Evolutionary conservation across 169 alveolate species (phyloP), one percentile per base, ranked within the genome.

Genomic region (Theileria equi): DNA sequence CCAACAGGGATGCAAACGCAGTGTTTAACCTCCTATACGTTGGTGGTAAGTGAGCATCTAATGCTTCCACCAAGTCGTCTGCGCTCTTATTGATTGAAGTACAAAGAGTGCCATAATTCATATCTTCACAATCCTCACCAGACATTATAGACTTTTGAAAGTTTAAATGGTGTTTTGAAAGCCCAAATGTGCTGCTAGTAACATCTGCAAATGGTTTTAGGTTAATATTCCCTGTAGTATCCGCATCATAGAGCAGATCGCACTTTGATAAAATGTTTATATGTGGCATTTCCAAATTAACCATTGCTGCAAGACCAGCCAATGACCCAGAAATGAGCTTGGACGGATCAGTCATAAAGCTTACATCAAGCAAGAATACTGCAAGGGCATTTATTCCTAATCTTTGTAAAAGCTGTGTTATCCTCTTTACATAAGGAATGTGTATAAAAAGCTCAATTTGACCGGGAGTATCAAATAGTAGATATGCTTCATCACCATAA

Each of bases 381-480:
- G 97, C 95, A 57, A 97, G 91, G 38, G 95, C 65, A 63, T 92
- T 88, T 63, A 93, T 95, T 31, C 98, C 97, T 60, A 91, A 80
- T 35, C 92, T 80, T 47, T 85, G 70, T 3, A 95, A 74, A 31
- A 91, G 77, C 57, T 89, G 83, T 44, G 90, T 82, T 44, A 97
- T 82, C 43, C 92, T 88, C 52, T 91, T 88, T 94, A 97, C 94
- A 41, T 95, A 89, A 60, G 95, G 95, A 64, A 95, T 85, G 84
- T 97, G 99, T 21, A 97, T 89, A 81, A 95, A 97, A 61, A 97
- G 80, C 80, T 97, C 99, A 19, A 95, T 94, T 81, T 95, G 97
- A 34, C 99, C 99, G 0, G 99, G 99, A 36, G 98, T 94, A 68
- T 97, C 99, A 79, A 97, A 92, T 26, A 97, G 73, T 36, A 95